Conservation (phyloP, 2,329 filamentous ascomycete genomes). For the Fusarium sp. region DNA sequence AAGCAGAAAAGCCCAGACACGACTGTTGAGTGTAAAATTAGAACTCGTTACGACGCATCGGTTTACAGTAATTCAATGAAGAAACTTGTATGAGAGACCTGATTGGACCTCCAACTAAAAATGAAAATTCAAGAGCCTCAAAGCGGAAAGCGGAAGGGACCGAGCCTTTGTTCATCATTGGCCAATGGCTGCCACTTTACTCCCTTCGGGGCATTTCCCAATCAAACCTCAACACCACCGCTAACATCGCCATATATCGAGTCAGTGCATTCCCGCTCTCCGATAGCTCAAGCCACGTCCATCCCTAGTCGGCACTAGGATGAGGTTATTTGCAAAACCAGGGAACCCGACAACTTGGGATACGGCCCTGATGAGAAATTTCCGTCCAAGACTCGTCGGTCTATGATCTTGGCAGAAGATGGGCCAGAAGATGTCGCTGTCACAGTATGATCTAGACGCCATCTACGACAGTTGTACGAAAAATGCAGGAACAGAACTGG, state of each 20-base stretch:
- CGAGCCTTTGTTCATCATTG: constrained; percentile 4
- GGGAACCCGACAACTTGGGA: background rate
- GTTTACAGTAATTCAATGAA: background rate
- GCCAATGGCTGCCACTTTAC: background rate
- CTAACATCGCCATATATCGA: constrained; percentile 2
- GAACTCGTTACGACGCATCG: background rate
- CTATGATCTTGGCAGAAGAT: background rate
- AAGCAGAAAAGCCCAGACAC: background rate
- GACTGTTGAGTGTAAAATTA: background rate
- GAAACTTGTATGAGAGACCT: background rate
- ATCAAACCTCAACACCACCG: background rate
- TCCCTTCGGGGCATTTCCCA: background rate
- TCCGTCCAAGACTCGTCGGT: background rate
- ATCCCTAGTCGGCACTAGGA: constrained; percentile 1
- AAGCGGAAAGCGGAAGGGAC: constrained; percentile 19
- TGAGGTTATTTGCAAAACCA: background rate
- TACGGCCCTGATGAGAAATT: background rate
- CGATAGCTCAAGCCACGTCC: background rate
- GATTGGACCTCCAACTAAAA: background rate
- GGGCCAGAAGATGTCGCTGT: background rate
- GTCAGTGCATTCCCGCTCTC: constrained; percentile 23
- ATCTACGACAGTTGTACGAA: background rate
- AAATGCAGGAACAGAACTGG: background rate
- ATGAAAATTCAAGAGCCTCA: background rate
- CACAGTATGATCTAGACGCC: background rate